Base-by-base conservation (phyloP, 1,284 basidiomycete species). In the Sporisorium iseilematis-ciliati region DNA sequence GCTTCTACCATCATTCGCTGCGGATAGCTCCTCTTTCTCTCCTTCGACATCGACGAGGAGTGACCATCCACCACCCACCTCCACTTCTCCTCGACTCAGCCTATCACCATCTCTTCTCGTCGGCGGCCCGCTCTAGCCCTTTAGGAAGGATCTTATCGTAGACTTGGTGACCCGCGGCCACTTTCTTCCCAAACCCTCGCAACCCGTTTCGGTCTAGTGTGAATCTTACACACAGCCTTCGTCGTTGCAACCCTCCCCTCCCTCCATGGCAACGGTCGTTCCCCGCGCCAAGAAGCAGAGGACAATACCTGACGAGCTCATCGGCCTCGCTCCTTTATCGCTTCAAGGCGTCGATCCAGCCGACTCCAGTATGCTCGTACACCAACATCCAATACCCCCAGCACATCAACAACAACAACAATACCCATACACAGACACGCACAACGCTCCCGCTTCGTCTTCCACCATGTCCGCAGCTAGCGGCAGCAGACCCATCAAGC, bases 281-380 rank as follows among this genome's bases (percentile, higher is more conserved):
- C 76, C 76, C 11, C 61, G 73, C 16, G 74, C 76, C 43, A 78
- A 78, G 55, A 78, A 78, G 62, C 76, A 75, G 54, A 69, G 70
- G 56, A 76, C 65, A 50, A 55, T 67, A 42, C 58, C 76, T 14
- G 70, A 76, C 68, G 57, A 72, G 38, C 59, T 57, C 20, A 54
- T 62, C 40, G 59, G 53, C 23, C 57, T 71, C 46, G 59, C 57
- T 43, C 59, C 66, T 20, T 40, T 61, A n/a, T 51, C 66, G 12
- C 60, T 66, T 41, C 58, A 65, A 49, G 50, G 33, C 42, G 16
- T 35, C 35, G 54, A 69, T 54, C 60, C 56, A 12, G 40, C 16
- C 61, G 35, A 65, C 42, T 25, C 48, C 45, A 67, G 50, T 43
- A 77, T 77, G 69, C 62, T 77, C 31, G 75, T 61, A 5, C 75